Conservation (phyloP, 306 rosid species). For the Rosa rugosa region DNA sequence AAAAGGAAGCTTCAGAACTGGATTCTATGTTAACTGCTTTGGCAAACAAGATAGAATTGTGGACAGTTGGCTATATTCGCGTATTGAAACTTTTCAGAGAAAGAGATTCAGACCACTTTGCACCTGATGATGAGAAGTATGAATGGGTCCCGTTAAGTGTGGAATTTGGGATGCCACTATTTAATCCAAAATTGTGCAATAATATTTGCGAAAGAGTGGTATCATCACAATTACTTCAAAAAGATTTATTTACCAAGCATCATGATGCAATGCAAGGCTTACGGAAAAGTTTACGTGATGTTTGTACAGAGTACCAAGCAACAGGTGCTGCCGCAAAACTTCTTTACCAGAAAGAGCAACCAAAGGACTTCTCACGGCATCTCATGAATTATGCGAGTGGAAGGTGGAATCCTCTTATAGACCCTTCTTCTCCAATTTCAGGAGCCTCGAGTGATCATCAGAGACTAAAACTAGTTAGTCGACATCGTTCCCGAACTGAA, state of each 20-base stretch:
- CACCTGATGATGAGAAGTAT: slow-evolving; percentile 51
- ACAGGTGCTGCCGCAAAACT: slow-evolving; percentile 84
- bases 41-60: slow-evolving; percentile 62
- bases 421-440: slow-evolving; percentile 86
- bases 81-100: slow-evolving; percentile 68
- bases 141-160: slow-evolving; percentile 96
- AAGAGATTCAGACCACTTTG: slow-evolving; percentile 45
- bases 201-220: slow-evolving; percentile 75
- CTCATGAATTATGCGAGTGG: slow-evolving; percentile 79
- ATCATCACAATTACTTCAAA: slow-evolving; percentile 80
- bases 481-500: slow-evolving; percentile 66
- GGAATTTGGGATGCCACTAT: slow-evolving; percentile 90
- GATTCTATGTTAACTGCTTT: slow-evolving; percentile 58
- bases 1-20: slow-evolving; percentile 60
- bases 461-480: slow-evolving; percentile 72
- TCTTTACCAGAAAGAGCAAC: slow-evolving; percentile 76
- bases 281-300: slow-evolving; percentile 75
- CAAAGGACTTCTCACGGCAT: slow-evolving; percentile 58
- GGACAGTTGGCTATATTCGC: slow-evolving; percentile 91
- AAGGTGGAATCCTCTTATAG: slow-evolving; percentile 82
- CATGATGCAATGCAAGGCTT: slow-evolving; percentile 85
- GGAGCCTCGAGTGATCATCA: slow-evolving; percentile 60
- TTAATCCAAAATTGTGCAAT: slow-evolving; percentile 76
- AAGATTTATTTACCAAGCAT: slow-evolving; percentile 62
- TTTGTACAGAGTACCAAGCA: slow-evolving; percentile 79